Evolutionary conservation across 75 land plant genomes (phyloP).

Genomic region (Azolla pinnata): DNA sequence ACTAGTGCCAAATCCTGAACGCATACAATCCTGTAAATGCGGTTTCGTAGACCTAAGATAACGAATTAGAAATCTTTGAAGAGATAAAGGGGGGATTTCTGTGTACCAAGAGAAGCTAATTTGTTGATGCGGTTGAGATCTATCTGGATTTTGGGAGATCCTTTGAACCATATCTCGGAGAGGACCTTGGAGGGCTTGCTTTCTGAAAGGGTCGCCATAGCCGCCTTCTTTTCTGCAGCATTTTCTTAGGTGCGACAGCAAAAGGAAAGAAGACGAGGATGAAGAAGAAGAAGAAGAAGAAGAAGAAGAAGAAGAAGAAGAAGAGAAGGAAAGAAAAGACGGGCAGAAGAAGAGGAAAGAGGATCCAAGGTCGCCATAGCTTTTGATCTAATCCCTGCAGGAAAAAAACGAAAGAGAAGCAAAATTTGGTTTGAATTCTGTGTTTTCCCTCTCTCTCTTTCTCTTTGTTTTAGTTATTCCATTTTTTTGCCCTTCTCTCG

Average conservation of each 20-base stretch:
- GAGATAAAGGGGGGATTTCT: background rate
- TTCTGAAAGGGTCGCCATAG: slow-evolving; percentile 1
- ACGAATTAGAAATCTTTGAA: background rate
- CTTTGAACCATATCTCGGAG: background rate
- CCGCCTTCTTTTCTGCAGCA: slow-evolving; percentile 2
- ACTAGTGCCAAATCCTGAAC: no score
- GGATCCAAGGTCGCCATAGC: no score
- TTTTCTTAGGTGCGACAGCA: background rate
- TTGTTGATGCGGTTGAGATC: background rate
- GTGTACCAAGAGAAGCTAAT: background rate
- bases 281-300: background rate
- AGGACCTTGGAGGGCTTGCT: background rate
- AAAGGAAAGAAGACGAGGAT: background rate
- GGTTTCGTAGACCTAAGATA: background rate
- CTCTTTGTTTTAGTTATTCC: no score
- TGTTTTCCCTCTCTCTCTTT: no score
- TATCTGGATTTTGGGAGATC: background rate
- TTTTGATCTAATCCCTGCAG: no score
- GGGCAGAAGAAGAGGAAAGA: no score
- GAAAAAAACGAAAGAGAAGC: no score
- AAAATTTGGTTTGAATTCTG: no score
- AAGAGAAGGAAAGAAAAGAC: background rate
- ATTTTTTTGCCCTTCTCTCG: no score
- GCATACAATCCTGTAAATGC: background rate
- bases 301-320: background rate